phyloP scores from a whole-genome alignment of 129 eudicot species.

The Sambucus nigra region DNA sequence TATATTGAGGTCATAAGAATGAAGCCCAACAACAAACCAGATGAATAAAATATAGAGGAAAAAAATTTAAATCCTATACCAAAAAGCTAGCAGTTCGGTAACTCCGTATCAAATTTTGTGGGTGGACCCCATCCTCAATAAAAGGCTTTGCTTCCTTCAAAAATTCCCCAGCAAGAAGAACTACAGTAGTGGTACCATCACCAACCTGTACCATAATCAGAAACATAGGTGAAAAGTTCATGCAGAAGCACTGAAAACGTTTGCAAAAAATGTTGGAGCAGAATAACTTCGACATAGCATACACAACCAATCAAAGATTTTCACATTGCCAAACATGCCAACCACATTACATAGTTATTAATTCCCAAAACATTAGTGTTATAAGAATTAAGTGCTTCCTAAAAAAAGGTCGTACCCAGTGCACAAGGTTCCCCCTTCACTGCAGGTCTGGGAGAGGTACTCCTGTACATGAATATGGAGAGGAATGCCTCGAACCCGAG shows the following conservation, averaged over 20 bases:
- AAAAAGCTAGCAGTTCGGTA: conserved; percentile 56
- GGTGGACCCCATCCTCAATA: conserved; percentile 97
- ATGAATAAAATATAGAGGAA: conserved; percentile 1
- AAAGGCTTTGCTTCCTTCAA: conserved; percentile 95
- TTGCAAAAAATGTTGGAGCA: not conserved
- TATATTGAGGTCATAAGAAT: not conserved
- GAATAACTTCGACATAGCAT: not conserved
- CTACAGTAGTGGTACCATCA: conserved; percentile 98
- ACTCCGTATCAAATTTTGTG: conserved; percentile 85
- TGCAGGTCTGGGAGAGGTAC: too few species aligned
- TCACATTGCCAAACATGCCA: not conserved
- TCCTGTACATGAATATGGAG: too few species aligned
- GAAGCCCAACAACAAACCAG: conserved; percentile 1
- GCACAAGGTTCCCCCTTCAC: too few species aligned
- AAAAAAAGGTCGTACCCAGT: too few species aligned
- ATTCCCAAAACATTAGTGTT: not conserved
- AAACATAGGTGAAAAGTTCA: not conserved
- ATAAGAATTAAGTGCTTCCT: not conserved
- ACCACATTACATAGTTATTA: not conserved
- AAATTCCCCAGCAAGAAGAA: conserved; percentile 95
- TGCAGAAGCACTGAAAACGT: not conserved
- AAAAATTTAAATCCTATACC: conserved; percentile 30
- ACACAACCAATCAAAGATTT: not conserved
- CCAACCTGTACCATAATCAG: conserved; percentile 61
- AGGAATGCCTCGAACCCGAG: too few species aligned